A percentile compares a stretch with the other conserved stretches of the same genome.
phyloP scores from a whole-genome alignment of 2,329 filamentous ascomycete species.

The Cladosporium sp. region DNA sequence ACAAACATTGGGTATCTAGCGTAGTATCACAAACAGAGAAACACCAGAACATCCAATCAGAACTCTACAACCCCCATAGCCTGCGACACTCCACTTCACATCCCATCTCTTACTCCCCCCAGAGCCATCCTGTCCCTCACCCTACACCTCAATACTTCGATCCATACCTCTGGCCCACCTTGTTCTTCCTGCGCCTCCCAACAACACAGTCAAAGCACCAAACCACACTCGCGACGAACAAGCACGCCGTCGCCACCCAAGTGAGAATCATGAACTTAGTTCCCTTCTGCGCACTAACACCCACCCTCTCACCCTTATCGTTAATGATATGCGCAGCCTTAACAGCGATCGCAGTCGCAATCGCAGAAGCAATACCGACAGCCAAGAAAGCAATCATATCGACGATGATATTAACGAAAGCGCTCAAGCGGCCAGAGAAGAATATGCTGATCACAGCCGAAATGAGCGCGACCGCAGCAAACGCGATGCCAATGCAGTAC shows the following conservation, averaged over 20 bases:
- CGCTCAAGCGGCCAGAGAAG: conserved; percentile 41
- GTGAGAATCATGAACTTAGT: conserved; percentile 55
- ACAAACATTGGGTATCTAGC: conserved; percentile 1
- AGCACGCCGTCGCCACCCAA: conserved; percentile 50
- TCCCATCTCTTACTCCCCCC: background rate
- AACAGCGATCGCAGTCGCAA: conserved; percentile 60
- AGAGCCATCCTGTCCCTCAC: background rate
- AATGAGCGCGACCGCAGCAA: conserved; percentile 50
- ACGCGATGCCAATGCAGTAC: conserved; percentile 55
- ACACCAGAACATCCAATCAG: background rate
- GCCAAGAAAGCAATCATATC: conserved; percentile 51
- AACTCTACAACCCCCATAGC: background rate
- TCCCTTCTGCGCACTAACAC: conserved; percentile 48
- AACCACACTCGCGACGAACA: conserved; percentile 24
- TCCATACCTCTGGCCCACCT: background rate
- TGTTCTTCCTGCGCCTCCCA: background rate
- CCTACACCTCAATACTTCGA: background rate
- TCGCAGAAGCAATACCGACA: conserved; percentile 69
- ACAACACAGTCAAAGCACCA: conserved; percentile 25
- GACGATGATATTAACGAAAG: conserved; percentile 48
- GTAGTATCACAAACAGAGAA: background rate
- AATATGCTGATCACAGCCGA: conserved; percentile 44
- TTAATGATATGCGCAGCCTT: conserved; percentile 53
- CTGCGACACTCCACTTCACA: background rate
- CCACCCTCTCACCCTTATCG: conserved; percentile 47